Evolutionary conservation across 1,284 basidiomycete species (phyloP), one percentile per base, ranked within the genome.

Genomic region (Trametes sp.): DNA sequence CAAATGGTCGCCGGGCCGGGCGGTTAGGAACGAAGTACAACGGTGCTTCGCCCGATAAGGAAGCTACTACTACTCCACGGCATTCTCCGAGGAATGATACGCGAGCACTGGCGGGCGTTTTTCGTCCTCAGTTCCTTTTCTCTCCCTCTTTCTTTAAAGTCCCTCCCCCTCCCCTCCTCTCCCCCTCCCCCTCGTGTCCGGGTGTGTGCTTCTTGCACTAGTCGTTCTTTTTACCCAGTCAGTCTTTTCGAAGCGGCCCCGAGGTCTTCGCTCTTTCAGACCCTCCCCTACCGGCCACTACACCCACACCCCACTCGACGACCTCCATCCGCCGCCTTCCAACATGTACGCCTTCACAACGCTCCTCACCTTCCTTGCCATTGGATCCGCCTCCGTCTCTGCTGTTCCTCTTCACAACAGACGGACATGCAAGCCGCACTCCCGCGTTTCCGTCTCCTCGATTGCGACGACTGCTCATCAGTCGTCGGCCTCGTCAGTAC

Each of bases 331-430:
- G 16, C 48, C 35, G 38, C 38, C n/a, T 41, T 41, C 26, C 57
- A 61, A 35, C 61, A 72, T 73, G 71, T 63, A 67, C 62, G 68
- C 65, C 23, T 68, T 67, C 64, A 68, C 60, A 64, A 68, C 70
- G 35, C 58, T 71, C 61, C 65, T 72, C 50, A 63, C 68, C 46
- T 41, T 71, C 65, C 60, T 73, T 23, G 67, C 65, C 56, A 46
- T 70, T 55, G 48, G 60, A 48, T 56, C 68, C 52, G 60, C 57
- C 28, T 65, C 69, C 36, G 62, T 69, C 45, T 64, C 64, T 31
- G 64, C 67, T 66, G 69, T 66, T 23, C 70, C 66, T 38, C 42
- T 53, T 13, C 55, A 59, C 57, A 38, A 57, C 36, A 44, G 57
- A 48, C 48, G 62, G 38, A 58, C 59, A 14, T 69, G 67, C 64